phyloP scores from a whole-genome alignment of 2,329 filamentous ascomycete genomes.

The Chaetoscypha palmicola region DNA sequence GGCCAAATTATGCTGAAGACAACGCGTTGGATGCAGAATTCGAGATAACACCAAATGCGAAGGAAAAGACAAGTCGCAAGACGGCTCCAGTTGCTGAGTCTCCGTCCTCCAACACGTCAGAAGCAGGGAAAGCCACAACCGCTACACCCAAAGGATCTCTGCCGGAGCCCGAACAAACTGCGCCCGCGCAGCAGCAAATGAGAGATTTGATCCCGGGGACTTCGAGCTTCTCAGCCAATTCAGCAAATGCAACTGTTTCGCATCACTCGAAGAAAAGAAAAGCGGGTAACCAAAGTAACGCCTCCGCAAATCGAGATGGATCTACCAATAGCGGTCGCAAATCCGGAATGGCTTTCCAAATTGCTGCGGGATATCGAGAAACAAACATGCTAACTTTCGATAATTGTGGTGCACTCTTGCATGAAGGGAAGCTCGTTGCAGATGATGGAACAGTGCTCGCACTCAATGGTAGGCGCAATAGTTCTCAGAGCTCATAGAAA shows the following conservation, averaged over 20 bases:
- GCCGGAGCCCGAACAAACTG: constrained; percentile 26
- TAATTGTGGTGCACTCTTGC: constrained; percentile 58
- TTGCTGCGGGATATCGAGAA: constrained; percentile 38
- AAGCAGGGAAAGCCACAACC: constrained; percentile 13
- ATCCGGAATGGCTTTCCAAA: constrained; percentile 16
- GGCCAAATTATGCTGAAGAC: constrained; percentile 93
- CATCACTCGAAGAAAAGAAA: constrained; percentile 83
- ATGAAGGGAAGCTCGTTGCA: constrained; percentile 72
- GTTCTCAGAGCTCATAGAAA: background rate
- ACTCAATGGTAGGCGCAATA: constrained; percentile 70
- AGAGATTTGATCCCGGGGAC: constrained; percentile 49
- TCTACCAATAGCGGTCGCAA: constrained; percentile 13
- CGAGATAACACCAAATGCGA: constrained; percentile 55
- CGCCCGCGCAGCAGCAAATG: constrained; percentile 25
- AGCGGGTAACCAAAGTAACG: constrained; percentile 40
- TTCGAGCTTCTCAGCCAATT: constrained; percentile 49
- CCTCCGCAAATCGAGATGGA: constrained; percentile 13
- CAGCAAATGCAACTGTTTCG: constrained; percentile 29
- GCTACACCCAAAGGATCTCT: constrained; percentile 36
- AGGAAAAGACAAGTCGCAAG: constrained; percentile 50
- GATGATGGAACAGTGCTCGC: constrained; percentile 83
- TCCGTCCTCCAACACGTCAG: constrained; percentile 7
- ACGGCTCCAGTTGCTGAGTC: constrained; percentile 36
- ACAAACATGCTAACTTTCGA: constrained; percentile 89
- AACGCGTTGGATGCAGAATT: constrained; percentile 87